Base-by-base conservation (phyloP, 768 basidiomycete species). In the Trametes elegans region DNA sequence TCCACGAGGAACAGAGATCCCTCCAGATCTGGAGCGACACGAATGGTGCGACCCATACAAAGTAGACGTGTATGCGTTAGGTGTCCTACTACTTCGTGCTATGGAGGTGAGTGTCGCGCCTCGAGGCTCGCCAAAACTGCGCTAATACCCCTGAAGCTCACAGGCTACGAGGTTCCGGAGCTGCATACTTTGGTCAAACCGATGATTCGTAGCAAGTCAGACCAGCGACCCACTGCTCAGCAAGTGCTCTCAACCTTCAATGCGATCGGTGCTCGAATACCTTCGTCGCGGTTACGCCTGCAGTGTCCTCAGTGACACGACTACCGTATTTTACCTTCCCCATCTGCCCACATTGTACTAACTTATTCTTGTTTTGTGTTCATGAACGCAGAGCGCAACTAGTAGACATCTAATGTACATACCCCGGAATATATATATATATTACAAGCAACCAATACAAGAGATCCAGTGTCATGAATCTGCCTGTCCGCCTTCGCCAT, bases 21-120 rank as follows among this genome's bases (percentile, higher is more conserved):
- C 88, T 18, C 88, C 88, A 11, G 88, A 90, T 67, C 79, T 80
- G 44, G 87, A 84, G 61, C 64, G 67, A 19, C 78, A 76, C 18
- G 77, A 75, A 39, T 66, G 64, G 46, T 64, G 64, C 34, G 79
- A 88, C 66, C 83, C 87, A 4, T 89, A 80, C 65, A 88, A 87
- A 70, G 71, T 87, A 7, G 88, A 90, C 63, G 77, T 90, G 2
- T 90, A 87, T 84, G 84, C 85, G 13, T 68, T 88, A 27, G 88
- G 76, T 18, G 72, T 86, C 14, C 73, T 88, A 3, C 79, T 90
- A 26, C 66, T 87, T 36, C 78, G 81, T 19, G 81, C 81, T 36
- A 84, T 82, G 72, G 79, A 87, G 72, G 88, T 86, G 69, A 42
- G 74, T 58, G 26, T 28, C 23, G 29, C 11, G 32, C 49, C 5